These are phyloP conservation scores for Apophysomyces ossiformis DNA, from an alignment of 371 early-diverging fungal genomes.

Conservation along the genomic window DNA sequence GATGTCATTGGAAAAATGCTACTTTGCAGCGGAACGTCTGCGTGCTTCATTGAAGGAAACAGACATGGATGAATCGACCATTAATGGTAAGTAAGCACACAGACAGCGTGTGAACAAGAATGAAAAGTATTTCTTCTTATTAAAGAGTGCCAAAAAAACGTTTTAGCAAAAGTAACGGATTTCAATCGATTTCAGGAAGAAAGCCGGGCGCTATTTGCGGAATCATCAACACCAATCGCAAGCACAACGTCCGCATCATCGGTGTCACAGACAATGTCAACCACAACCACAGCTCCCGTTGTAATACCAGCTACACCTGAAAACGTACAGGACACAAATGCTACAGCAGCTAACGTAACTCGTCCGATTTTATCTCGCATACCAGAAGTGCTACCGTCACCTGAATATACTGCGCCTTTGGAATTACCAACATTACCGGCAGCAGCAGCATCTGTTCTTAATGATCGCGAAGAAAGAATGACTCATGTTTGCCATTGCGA, in stretches of 20 bases:
- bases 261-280: not conserved
- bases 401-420: not conserved
- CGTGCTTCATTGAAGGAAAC: not conserved
- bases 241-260: not conserved
- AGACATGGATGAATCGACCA: not conserved
- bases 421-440: not conserved
- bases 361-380: not conserved
- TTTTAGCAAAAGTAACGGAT: not conserved
- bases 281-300: not conserved
- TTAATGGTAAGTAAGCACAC: not conserved
- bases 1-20: not conserved
- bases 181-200: slow-evolving; percentile 7
- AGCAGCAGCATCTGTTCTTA: not conserved
- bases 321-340: not conserved
- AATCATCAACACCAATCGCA: not conserved
- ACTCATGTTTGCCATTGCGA: not conserved
- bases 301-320: not conserved
- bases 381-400: not conserved
- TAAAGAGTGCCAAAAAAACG: not conserved
- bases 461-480: not conserved
- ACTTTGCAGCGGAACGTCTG: not conserved
- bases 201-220: not conserved
- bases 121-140: not conserved
- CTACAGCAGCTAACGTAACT: not conserved
- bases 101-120: not conserved